Evolutionary conservation across 768 basidiomycete species (phyloP).

Genomic region (Boletus insuetus): DNA sequence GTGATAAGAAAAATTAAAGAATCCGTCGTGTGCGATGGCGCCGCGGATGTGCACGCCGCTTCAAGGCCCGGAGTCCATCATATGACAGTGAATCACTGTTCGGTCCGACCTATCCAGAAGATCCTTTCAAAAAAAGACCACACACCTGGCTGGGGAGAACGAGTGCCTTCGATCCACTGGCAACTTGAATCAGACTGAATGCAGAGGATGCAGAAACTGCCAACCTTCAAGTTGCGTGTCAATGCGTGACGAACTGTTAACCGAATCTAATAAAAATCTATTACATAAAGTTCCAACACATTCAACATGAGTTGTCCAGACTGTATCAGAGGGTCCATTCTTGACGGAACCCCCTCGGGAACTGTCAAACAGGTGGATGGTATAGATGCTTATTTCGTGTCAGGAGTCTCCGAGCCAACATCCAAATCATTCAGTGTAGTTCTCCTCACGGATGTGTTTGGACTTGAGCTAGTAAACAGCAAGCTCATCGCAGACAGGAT

Average conservation of each 20-base stretch:
- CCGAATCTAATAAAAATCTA: no score
- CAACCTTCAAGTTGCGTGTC: no score
- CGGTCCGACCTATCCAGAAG: no score
- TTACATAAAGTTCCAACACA: no score
- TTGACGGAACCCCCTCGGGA: slow-evolving; percentile 48
- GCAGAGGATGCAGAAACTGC: no score
- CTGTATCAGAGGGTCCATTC: slow-evolving; percentile 41
- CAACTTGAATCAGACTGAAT: no score
- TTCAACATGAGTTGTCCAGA: slow-evolving; percentile 11
- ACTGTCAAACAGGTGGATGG: slow-evolving; percentile 33
- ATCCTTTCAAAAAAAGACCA: no score
- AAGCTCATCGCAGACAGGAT: slow-evolving; percentile 58
- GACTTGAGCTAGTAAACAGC: slow-evolving; percentile 48
- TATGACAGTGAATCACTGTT: no score
- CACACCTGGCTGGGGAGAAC: no score
- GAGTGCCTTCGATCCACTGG: no score
- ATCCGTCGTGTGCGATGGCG: not conserved
- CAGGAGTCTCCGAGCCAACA: slow-evolving; percentile 11
- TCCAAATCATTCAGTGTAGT: slow-evolving; percentile 39
- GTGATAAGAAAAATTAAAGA: not conserved
- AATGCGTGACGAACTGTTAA: no score
- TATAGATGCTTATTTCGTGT: slow-evolving; percentile 40
- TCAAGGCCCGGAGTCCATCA: no score
- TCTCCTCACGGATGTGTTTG: slow-evolving; percentile 57
- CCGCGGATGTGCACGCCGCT: not conserved